Evolutionary conservation across 2,329 filamentous ascomycete genomes (phyloP).

Genomic region (Ceratocystis papillata): DNA sequence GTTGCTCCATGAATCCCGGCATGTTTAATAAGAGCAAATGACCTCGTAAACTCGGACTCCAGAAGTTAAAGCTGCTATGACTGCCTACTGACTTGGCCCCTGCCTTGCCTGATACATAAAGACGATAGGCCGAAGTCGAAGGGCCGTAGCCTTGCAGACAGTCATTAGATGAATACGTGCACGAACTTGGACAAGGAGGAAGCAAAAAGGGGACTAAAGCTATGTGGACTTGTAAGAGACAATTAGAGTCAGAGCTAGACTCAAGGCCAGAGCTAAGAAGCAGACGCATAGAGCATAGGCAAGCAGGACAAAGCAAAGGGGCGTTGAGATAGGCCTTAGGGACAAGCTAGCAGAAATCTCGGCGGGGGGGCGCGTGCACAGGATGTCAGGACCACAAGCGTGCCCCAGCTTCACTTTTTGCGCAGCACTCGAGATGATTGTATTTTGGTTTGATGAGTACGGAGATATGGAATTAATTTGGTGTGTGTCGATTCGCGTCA

Average conservation of each 20-base stretch:
- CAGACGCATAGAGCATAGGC: too few species aligned
- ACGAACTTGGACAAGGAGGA: background rate
- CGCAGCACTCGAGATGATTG: background rate
- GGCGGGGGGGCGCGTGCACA: background rate
- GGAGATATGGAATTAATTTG: background rate
- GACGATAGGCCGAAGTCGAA: background rate
- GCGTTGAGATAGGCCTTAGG: conserved; percentile 5
- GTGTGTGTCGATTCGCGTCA: background rate
- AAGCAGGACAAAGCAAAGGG: background rate
- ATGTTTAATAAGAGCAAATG: background rate
- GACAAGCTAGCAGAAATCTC: background rate
- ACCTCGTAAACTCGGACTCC: background rate
- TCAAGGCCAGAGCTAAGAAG: background rate
- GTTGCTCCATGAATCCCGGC: background rate
- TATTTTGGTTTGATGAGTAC: conserved; percentile 2
- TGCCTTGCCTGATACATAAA: background rate
- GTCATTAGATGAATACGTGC: background rate
- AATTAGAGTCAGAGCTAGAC: background rate
- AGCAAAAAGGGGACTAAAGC: background rate
- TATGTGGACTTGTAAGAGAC: background rate
- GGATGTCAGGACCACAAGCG: background rate
- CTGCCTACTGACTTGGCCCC: background rate
- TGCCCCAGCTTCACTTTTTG: background rate
- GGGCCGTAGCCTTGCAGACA: background rate
- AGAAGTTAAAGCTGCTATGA: background rate